These are phyloP conservation scores for Trichophyton equinum DNA, from an alignment of 2,329 filamentous ascomycete species.

Conservation along the genomic window DNA sequence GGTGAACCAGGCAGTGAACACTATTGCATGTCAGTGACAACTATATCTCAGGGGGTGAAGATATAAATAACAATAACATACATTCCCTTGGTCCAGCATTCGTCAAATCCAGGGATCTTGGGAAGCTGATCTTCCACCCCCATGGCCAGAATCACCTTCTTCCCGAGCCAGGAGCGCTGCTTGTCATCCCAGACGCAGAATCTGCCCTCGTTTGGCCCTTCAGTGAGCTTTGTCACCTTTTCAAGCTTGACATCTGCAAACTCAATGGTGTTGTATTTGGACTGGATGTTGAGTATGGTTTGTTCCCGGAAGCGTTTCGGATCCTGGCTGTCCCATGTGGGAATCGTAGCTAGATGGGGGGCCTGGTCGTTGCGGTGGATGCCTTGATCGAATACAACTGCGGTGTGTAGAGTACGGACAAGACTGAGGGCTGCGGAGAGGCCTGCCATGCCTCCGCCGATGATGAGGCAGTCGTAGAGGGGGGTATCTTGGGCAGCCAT, in stretches of 20 bases:
- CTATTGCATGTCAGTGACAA: conserved; percentile 17
- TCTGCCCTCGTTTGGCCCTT: conserved; percentile 8
- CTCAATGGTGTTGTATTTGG: conserved; percentile 26
- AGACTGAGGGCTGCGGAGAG: conserved; percentile 24
- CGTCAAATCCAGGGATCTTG: conserved; percentile 41
- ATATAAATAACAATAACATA: conserved; percentile 18
- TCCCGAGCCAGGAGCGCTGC: conserved; percentile 36
- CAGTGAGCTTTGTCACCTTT: conserved; percentile 10
- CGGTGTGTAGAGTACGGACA: conserved; percentile 29
- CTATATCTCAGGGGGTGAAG: background rate
- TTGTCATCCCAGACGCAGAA: conserved; percentile 33
- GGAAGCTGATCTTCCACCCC: conserved; percentile 43
- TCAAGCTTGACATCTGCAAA: conserved; percentile 14
- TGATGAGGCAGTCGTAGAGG: conserved; percentile 16
- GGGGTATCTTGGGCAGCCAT: background rate
- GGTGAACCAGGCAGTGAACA: conserved; percentile 49
- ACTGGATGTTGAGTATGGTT: conserved; percentile 24
- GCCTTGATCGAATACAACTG: conserved; percentile 35
- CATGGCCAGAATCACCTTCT: conserved; percentile 44
- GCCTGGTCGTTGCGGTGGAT: conserved; percentile 34
- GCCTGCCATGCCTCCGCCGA: conserved; percentile 24
- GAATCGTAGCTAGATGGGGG: conserved; percentile 37
- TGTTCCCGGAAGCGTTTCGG: conserved; percentile 24
- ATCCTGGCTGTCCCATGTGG: conserved; percentile 27
- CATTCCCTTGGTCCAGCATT: conserved; percentile 44